Base-by-base conservation (phyloP, 352 stramenopile species). In the Pythium monospermum region DNA sequence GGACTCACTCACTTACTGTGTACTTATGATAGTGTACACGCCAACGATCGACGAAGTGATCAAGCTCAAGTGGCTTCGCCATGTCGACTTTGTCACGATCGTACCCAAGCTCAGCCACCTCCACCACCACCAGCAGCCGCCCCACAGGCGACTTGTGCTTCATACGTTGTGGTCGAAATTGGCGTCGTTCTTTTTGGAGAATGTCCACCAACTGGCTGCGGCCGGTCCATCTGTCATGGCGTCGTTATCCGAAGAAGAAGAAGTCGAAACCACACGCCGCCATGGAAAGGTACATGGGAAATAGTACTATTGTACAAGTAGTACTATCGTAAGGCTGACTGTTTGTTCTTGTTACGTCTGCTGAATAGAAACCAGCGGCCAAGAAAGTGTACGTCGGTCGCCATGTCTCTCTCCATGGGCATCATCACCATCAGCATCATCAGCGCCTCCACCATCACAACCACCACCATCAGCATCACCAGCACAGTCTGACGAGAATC, bases 121-220 rank as follows among this genome's bases (percentile, higher is more conserved):
- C 2, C 4, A 48, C 19, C 43, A 61, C 16, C 22, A 56, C 16
- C 31, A 19, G 30, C 19, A 37, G 2, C 32, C 31, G 8, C 28
- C n/a, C n/a, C n/a, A 44, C 4, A 48, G 38, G 31, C 41, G 55
- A 1, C 41, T 63, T 8, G 36, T 42, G 5, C 49, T 63, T 6
- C 64, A 59, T n/a, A 69, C 66, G 5, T 54, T 84, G 1, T 25
- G 82, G 16, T 83, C 66, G 68, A 86, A 86, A 18, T 40, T 86
- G 16, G 68, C 67, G 19, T 58, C 72, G 3, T 66, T 80, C 25
- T 71, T 76, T 39, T 58, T 78, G 41, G 33, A 68, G 18, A 64
- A 81, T 33, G 79, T 70, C 63, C 32, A 77, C 19, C 38, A 46
- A 12, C 19, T 56, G 10, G 42, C 42, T 15, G 43, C 43, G 1